A percentile compares a stretch with the other conserved stretches of the same genome.
Conservation (phyloP, 148 eudicot species). For the Limonium bicolor region DNA sequence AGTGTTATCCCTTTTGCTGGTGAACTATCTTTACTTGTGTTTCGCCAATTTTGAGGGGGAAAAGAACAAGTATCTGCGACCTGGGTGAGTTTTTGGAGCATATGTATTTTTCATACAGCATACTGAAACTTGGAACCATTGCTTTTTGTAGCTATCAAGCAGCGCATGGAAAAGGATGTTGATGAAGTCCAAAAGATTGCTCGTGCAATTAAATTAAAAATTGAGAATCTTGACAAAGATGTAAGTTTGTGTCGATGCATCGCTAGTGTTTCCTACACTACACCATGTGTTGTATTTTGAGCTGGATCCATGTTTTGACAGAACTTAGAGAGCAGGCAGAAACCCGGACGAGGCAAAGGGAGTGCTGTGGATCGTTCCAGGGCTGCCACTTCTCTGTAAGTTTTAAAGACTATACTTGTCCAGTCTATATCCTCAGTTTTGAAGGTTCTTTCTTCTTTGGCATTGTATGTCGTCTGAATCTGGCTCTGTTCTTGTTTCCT, state of each 20-base stretch:
- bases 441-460: no score
- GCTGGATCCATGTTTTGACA: no score
- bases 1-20: no score
- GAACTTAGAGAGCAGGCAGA: constrained; percentile 71
- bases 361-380: constrained; percentile 87
- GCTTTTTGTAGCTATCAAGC: constrained; percentile 64
- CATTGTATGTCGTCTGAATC: no score
- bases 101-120: not conserved
- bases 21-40: not conserved
- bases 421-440: no score
- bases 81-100: not conserved
- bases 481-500: no score
- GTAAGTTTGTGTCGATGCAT: constrained; percentile 31
- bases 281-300: no score
- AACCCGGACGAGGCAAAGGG: constrained; percentile 90
- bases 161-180: constrained; percentile 94
- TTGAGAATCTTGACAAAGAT: constrained; percentile 82
- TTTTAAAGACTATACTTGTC: not conserved
- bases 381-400: constrained; percentile 72
- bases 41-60: not conserved
- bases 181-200: constrained; percentile 89
- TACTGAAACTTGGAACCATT: not conserved
- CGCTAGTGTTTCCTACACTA: no score
- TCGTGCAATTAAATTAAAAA: constrained; percentile 62
- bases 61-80: not conserved